A percentile compares a stretch with the other conserved stretches of the same genome.
phyloP scores from a whole-genome alignment of 164 flowering plant genomes.

The Sextonia rubra region DNA sequence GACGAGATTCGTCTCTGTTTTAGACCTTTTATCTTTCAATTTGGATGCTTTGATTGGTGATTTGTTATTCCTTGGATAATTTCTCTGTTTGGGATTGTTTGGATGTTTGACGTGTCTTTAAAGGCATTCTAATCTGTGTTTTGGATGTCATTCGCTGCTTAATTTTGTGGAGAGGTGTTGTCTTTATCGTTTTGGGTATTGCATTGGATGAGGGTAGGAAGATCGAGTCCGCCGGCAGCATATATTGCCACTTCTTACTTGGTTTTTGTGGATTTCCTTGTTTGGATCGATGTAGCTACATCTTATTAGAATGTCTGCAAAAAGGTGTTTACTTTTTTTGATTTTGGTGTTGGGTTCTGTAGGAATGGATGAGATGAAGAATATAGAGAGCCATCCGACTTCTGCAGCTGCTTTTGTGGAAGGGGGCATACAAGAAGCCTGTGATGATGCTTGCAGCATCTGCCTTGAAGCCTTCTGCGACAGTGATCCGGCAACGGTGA shows the following conservation, averaged over 20 bases:
- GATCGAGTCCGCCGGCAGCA: background rate
- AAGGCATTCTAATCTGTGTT: too few species aligned
- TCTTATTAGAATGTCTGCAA: background rate
- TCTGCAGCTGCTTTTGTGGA: constrained; percentile 96
- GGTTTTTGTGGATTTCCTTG: too few species aligned
- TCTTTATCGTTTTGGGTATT: background rate
- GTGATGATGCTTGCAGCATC: constrained; percentile 98
- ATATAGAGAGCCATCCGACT: constrained; percentile 54
- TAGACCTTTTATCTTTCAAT: background rate
- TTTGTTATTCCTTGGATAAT: background rate
- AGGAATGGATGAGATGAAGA: constrained; percentile 52
- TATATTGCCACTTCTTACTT: background rate
- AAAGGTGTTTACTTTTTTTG: background rate
- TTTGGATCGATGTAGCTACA: too few species aligned
- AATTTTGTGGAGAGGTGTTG: background rate
- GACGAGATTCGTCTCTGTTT: background rate
- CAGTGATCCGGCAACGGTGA: constrained; percentile 85
- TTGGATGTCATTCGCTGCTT: background rate
- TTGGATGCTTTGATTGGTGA: background rate
- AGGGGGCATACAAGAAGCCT: constrained; percentile 95
- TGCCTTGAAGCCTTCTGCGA: constrained; percentile 86
- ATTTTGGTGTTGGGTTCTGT: constrained; percentile 3
- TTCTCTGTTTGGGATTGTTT: background rate
- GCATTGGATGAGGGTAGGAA: background rate
- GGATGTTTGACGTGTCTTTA: background rate